Evolutionary conservation across 768 basidiomycete species (phyloP), one percentile per base, ranked within the genome.

Genomic region (Mrakia gelida): DNA sequence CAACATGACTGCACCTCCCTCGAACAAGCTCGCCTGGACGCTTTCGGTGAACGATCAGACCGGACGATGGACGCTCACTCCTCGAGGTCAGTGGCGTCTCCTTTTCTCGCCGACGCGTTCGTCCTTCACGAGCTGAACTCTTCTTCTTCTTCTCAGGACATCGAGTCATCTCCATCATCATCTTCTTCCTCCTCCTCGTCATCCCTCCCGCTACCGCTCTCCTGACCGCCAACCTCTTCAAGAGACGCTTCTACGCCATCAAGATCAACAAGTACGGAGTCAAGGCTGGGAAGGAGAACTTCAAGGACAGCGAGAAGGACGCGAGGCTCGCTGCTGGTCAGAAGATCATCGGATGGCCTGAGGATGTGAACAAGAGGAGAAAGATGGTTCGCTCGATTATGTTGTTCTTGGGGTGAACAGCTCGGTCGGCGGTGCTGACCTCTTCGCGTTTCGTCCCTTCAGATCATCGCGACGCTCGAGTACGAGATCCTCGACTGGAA

Each of bases 401-500:
- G 9, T 45, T 45, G 9, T 45, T 15, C 11, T 45, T 45, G 45
- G 45, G 5, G 1, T 45, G 38, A 38, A 3, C 38, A 8, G 8
- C 38, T 38, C 38, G 38, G 4, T 45, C 15, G 45, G 15, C 45
- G 45, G 11, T 45, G 45, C 45, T 45, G 45, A 45, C 45, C 38
- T 45, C 15, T 45, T 45, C 45, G 2, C 11, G 4, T 45, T 45
- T 1, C 45, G 11, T 45, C 11, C 11, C 45, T 45, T 10, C 45
- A 45, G 45, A 88, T 97, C 71, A 97, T 97, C 79, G 67, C 76
- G 15, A 77, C 76, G 6, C 61, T 77, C 30, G 76, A 77, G 76
- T 77, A 97, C 85, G 95, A 97, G 84, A 92, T 97, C 82, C 90
- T 97, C 81, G 95, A 96, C 83, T 97, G 95, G 94, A 95, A 95